Evolutionary conservation across 2,329 filamentous ascomycete genomes (phyloP).

Genomic region (Ophiosphaerella herpotricha): DNA sequence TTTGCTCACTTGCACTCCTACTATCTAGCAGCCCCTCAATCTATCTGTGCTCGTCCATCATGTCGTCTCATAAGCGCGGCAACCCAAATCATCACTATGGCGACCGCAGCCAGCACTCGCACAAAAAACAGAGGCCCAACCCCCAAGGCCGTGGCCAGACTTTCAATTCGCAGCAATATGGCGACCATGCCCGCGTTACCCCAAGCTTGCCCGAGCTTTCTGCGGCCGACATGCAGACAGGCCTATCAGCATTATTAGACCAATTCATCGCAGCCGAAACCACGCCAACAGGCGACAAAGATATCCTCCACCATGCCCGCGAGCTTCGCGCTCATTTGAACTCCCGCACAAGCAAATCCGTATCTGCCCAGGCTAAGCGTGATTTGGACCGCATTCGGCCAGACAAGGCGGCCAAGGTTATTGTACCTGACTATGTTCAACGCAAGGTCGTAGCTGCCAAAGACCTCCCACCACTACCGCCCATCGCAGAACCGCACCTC

Average conservation of each 20-base stretch:
- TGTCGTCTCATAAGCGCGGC: slow-evolving; percentile 29
- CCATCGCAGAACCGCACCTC: slow-evolving; percentile 63
- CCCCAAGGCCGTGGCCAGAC: background rate
- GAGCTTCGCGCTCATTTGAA: slow-evolving; percentile 34
- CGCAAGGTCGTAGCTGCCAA: slow-evolving; percentile 35
- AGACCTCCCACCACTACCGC: slow-evolving; percentile 63
- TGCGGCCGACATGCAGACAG: slow-evolving; percentile 30
- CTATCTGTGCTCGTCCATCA: slow-evolving; percentile 2
- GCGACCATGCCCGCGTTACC: background rate
- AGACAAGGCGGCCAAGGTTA: slow-evolving; percentile 16
- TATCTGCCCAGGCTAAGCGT: slow-evolving; percentile 59
- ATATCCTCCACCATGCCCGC: slow-evolving; percentile 35
- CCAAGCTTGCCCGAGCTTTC: slow-evolving; percentile 19
- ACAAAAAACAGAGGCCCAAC: background rate
- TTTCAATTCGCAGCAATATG: slow-evolving; percentile 1
- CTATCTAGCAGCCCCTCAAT: no score
- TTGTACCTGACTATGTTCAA: slow-evolving; percentile 34
- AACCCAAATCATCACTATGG: slow-evolving; percentile 27
- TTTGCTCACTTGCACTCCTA: no score
- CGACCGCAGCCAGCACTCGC: background rate
- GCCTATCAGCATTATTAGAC: slow-evolving; percentile 36
- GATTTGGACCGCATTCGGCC: slow-evolving; percentile 37
- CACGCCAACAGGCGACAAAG: slow-evolving; percentile 25
- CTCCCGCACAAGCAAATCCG: slow-evolving; percentile 28
- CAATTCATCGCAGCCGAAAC: slow-evolving; percentile 36